A percentile compares a stretch with the other conserved stretches of the same genome.
phyloP scores from a whole-genome alignment of 83 land plant species.

The Isoetes engelmannii region DNA sequence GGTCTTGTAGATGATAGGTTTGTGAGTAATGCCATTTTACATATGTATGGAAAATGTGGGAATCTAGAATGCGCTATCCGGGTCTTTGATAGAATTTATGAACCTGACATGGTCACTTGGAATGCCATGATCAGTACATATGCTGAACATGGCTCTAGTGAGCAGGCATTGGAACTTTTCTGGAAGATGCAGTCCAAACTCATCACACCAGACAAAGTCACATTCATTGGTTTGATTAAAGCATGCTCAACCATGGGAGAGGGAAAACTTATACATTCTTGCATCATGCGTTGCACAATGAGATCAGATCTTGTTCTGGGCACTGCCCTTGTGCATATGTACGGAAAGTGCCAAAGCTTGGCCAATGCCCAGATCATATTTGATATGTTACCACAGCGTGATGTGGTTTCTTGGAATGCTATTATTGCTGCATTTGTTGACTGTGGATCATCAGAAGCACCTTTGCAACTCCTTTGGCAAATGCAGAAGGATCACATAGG shows the following conservation, averaged over 20 bases:
- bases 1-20: not conserved
- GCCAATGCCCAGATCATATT: not conserved
- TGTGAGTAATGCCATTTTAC: not conserved
- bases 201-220: not conserved
- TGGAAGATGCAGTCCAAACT: not conserved
- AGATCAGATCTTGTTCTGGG: not conserved
- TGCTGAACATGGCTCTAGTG: not conserved
- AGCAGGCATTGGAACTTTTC: not conserved
- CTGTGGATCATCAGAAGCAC: not conserved
- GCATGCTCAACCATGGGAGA: not conserved
- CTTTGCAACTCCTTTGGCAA: not conserved
- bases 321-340: constrained; percentile 4
- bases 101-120: not conserved
- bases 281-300: not conserved
- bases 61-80: not conserved
- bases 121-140: constrained; percentile 1
- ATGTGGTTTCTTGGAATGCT: not conserved
- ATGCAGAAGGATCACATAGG: not conserved
- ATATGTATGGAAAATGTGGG: not conserved
- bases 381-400: not conserved
- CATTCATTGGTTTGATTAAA: not conserved
- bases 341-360: not conserved
- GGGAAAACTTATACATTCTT: not conserved
- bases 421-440: not conserved
- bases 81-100: not conserved